Percentiles rank a stretch among this genome's conserved stretches.
phyloP scores from a whole-genome alignment of 1,284 basidiomycete genomes.

The Gymnopus androsaceus region DNA sequence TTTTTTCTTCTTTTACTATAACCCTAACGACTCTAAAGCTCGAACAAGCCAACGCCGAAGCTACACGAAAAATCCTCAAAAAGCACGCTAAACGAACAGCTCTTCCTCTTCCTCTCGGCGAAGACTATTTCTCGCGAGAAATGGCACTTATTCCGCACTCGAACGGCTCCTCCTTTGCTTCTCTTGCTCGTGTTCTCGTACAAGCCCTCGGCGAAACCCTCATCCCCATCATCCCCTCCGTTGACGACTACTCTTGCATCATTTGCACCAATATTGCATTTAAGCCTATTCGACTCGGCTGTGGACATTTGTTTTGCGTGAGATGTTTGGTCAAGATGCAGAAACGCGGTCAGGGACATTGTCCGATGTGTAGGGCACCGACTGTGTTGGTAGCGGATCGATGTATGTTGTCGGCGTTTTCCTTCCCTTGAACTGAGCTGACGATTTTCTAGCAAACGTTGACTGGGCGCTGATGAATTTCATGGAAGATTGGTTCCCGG shows the following conservation, averaged over 20 bases:
- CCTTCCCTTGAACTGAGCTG: conserved; percentile 18
- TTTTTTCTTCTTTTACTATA: neutral
- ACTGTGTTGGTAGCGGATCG: conserved; percentile 78
- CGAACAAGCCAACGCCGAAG: conserved; percentile 86
- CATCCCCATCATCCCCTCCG: conserved; percentile 79
- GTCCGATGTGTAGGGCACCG: conserved; percentile 84
- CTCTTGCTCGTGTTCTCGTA: conserved; percentile 79
- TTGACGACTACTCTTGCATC: conserved; percentile 78
- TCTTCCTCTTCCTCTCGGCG: conserved; percentile 47
- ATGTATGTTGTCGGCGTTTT: conserved; percentile 57
- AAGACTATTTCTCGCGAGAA: conserved; percentile 4
- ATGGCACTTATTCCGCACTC: conserved; percentile 3
- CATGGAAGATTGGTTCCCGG: conserved; percentile 92
- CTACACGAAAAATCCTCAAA: conserved; percentile 89
- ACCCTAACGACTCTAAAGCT: conserved; percentile 46
- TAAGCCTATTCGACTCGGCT: conserved; percentile 84
- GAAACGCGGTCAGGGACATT: conserved; percentile 75
- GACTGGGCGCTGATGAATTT: conserved; percentile 83
- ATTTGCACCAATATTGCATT: conserved; percentile 87
- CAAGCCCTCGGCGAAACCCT: conserved; percentile 85
- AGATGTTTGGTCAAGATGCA: conserved; percentile 95
- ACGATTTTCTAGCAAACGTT: conserved; percentile 61
- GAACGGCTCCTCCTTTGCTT: conserved; percentile 28
- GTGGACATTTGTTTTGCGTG: conserved; percentile 92
- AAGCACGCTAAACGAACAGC: conserved; percentile 91